phyloP scores from a whole-genome alignment of 2,329 filamentous ascomycete genomes.

The Stemphylium lycopersici region DNA sequence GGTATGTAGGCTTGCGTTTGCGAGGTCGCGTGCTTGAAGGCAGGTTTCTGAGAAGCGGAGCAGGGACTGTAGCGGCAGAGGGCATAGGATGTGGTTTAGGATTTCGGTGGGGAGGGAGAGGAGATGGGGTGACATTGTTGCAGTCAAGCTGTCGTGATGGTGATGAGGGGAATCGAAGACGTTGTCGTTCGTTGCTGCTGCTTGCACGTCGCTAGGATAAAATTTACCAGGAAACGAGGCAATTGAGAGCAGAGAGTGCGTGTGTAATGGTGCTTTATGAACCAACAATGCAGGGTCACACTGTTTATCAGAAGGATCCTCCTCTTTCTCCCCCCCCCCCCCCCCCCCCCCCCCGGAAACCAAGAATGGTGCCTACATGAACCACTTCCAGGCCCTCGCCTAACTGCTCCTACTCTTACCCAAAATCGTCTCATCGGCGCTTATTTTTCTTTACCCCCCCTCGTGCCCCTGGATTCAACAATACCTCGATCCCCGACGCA shows the following conservation, averaged over 20 bases:
- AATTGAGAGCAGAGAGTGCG: too few relatives aligned
- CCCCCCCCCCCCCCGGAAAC: too few relatives aligned
- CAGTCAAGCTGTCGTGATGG: not conserved
- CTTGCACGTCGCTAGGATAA: too few relatives aligned
- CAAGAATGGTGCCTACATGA: too few relatives aligned
- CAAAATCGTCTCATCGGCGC: not conserved
- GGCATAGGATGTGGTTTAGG: conserved; percentile 39
- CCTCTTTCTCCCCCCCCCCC: not conserved
- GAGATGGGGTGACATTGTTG: conserved; percentile 24
- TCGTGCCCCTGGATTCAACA: not conserved
- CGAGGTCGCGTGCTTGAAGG: conserved; percentile 32
- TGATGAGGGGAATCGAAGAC: too few relatives aligned
- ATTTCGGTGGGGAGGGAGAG: conserved; percentile 44
- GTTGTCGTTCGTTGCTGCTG: too few relatives aligned
- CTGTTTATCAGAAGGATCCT: not conserved
- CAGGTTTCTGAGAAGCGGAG: conserved; percentile 45
- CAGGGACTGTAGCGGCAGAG: conserved; percentile 40
- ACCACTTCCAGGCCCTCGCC: too few relatives aligned
- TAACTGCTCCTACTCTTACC: too few relatives aligned
- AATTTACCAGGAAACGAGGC: too few relatives aligned
- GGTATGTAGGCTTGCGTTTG: conserved; percentile 52
- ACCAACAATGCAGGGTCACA: too few relatives aligned
- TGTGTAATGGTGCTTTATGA: too few relatives aligned
- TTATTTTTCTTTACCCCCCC: not conserved
- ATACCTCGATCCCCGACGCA: not conserved